These are phyloP conservation scores for Aspergillus sclerotioniger DNA, from an alignment of 495 filamentous ascomycete species.

Conservation along the genomic window DNA sequence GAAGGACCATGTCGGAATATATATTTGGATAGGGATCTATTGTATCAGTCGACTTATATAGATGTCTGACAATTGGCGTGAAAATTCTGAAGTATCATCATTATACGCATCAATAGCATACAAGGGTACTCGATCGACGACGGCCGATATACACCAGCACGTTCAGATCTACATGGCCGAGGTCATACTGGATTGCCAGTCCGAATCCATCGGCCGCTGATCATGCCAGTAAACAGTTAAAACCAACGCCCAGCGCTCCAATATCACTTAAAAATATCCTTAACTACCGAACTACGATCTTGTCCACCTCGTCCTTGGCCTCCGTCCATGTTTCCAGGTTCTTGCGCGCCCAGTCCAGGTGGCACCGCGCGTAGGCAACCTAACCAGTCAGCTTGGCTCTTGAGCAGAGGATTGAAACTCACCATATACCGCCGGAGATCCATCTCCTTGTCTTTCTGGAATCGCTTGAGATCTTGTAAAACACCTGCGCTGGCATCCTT, in stretches of 20 bases:
- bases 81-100: too few relatives aligned
- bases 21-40: too few relatives aligned
- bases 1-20: too few relatives aligned
- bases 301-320: slow-evolving; percentile 86
- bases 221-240: not conserved
- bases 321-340: slow-evolving; percentile 96
- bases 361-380: slow-evolving; percentile 90
- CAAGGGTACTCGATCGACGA: too few relatives aligned
- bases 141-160: not conserved
- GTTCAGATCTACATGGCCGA: not conserved
- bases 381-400: slow-evolving; percentile 35
- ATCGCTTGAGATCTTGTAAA: slow-evolving; percentile 83
- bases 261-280: slow-evolving; percentile 4
- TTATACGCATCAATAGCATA: too few relatives aligned
- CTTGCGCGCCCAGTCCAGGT: slow-evolving; percentile 98
- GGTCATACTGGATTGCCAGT: too few relatives aligned
- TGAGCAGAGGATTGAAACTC: slow-evolving; percentile 29
- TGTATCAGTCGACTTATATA: too few relatives aligned
- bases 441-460: slow-evolving; percentile 90
- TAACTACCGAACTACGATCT: slow-evolving; percentile 64
- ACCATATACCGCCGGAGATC: slow-evolving; percentile 96
- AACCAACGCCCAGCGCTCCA: slow-evolving; percentile 8
- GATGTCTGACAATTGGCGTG: too few relatives aligned
- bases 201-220: too few relatives aligned
- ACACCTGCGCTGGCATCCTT: slow-evolving; percentile 85